Evolutionary conservation across 495 filamentous ascomycete species (phyloP).

Genomic region (Hyaloscypha hepaticicola): DNA sequence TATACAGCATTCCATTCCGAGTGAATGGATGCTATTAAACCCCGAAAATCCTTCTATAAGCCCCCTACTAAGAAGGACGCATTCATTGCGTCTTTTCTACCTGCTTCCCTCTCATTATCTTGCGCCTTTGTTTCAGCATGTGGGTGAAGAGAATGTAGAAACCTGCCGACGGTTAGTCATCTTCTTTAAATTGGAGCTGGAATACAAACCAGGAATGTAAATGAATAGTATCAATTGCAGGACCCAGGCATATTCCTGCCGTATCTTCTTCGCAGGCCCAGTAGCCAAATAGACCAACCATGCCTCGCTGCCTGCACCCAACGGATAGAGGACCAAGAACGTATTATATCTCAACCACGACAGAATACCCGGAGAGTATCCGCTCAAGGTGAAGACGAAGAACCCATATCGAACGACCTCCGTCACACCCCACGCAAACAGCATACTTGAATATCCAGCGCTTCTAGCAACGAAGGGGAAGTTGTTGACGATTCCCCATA

Average conservation of each 20-base stretch:
- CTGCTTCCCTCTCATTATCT: slow-evolving; percentile 62
- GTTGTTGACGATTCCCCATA: slow-evolving; percentile 71
- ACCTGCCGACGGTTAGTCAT: slow-evolving; percentile 48
- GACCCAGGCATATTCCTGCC: slow-evolving; percentile 53
- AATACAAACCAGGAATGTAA: slow-evolving; percentile 75
- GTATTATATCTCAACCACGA: slow-evolving; percentile 91
- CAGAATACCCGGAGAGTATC: slow-evolving; percentile 57
- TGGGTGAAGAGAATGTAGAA: slow-evolving; percentile 87
- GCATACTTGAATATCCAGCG: slow-evolving; percentile 64
- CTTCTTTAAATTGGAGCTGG: neutral
- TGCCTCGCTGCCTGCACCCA: slow-evolving; percentile 86
- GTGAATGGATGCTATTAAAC: neutral
- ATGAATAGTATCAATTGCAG: slow-evolving; percentile 63
- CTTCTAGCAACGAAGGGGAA: slow-evolving; percentile 59
- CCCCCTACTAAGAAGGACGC: neutral
- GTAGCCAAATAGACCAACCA: slow-evolving; percentile 68
- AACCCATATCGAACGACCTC: slow-evolving; percentile 88
- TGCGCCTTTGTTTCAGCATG: slow-evolving; percentile 88
- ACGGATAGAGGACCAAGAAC: slow-evolving; percentile 88
- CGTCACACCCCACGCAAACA: slow-evolving; percentile 79
- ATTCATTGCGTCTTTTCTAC: slow-evolving; percentile 29
- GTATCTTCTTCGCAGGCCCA: slow-evolving; percentile 52
- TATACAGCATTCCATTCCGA: neutral
- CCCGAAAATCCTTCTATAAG: neutral
- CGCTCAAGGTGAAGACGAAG: slow-evolving; percentile 71